phyloP scores from a whole-genome alignment of 768 basidiomycete species.

The Crucibulum laeve region DNA sequence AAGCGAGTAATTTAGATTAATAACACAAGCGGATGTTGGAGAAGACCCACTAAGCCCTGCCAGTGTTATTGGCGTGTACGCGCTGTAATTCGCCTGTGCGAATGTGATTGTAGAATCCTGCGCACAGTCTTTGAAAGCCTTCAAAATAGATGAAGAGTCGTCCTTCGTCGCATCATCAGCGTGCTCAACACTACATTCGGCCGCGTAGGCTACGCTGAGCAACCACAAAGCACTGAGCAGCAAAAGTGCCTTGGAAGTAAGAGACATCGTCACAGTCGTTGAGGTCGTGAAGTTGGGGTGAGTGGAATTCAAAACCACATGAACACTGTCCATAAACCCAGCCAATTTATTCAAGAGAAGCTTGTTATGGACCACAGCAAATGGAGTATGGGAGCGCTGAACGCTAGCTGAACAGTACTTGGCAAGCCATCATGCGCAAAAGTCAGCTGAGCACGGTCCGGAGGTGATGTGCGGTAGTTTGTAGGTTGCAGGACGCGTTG shows the following conservation, averaged over 20 bases:
- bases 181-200: conserved; percentile 21
- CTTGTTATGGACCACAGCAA: too few species aligned
- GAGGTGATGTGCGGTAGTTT: too few species aligned
- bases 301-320: too few species aligned
- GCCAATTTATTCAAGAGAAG: too few species aligned
- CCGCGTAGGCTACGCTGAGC: background rate
- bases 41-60: conserved; percentile 21
- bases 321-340: too few species aligned
- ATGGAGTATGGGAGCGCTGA: background rate
- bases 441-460: background rate
- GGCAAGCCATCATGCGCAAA: background rate
- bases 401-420: background rate
- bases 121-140: conserved; percentile 29
- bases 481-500: too few species aligned
- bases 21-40: background rate
- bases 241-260: conserved; percentile 1
- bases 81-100: conserved; percentile 27
- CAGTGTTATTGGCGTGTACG: conserved; percentile 29
- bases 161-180: conserved; percentile 21
- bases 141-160: conserved; percentile 28
- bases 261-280: conserved; percentile 2
- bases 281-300: background rate
- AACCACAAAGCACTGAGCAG: conserved; percentile 1
- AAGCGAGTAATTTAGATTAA: background rate
- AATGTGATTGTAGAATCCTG: conserved; percentile 30